Evolutionary conservation across 371 early-diverging fungal species (phyloP).

Genomic region (Apophysomyces ossiformis): DNA sequence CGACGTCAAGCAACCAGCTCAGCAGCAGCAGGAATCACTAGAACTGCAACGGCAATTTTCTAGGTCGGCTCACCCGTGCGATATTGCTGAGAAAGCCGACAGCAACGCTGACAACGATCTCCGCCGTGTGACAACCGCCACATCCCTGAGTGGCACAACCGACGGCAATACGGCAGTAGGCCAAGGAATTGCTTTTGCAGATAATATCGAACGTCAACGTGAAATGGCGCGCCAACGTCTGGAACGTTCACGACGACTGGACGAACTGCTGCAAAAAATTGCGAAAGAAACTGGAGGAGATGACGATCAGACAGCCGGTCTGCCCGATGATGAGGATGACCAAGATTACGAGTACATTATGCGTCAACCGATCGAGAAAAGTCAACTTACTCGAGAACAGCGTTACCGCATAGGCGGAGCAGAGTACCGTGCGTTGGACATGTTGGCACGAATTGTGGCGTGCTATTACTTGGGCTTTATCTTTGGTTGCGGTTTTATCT

Average conservation of each 20-base stretch:
- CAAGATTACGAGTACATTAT: slow-evolving; percentile 18
- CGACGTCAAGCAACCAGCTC: not conserved
- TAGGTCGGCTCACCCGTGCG: not conserved
- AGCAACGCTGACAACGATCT: not conserved
- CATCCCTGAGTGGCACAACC: slow-evolving; percentile 7
- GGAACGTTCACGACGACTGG: slow-evolving; percentile 30
- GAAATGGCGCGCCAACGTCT: slow-evolving; percentile 33
- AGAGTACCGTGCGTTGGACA: slow-evolving; percentile 48
- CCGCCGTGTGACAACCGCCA: slow-evolving; percentile 12
- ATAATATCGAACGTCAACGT: slow-evolving; percentile 40
- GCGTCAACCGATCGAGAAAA: slow-evolving; percentile 34
- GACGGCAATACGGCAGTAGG: slow-evolving; percentile 8
- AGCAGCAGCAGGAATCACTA: not conserved
- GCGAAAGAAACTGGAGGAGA: slow-evolving; percentile 5
- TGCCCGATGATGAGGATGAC: slow-evolving; percentile 12
- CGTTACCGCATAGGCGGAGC: slow-evolving; percentile 47
- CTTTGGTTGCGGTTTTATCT: slow-evolving; percentile 30
- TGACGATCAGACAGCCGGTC: not conserved
- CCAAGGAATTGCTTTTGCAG: slow-evolving; percentile 29
- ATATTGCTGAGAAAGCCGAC: not conserved
- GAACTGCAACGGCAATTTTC: slow-evolving; percentile 1
- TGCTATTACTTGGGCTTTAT: slow-evolving; percentile 33
- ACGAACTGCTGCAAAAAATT: slow-evolving; percentile 24
- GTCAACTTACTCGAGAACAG: slow-evolving; percentile 42
- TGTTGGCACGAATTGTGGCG: slow-evolving; percentile 36